Base-by-base conservation (phyloP, 768 basidiomycete species). In the Lactarius hengduanensis region DNA sequence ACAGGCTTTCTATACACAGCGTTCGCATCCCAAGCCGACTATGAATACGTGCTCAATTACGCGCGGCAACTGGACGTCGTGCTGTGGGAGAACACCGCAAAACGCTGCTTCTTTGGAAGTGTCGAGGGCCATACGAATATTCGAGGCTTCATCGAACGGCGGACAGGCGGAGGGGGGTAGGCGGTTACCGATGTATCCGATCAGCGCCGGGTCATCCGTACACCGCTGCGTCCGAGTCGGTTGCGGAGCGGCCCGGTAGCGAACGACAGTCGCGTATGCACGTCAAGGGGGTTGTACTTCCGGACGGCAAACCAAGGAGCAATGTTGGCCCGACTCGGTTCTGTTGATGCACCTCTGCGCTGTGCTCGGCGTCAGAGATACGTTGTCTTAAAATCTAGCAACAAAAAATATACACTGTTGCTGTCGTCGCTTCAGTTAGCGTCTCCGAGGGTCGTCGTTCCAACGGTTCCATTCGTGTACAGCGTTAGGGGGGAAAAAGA, bases 1-100 rank as follows among this genome's bases (percentile, higher is more conserved):
- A 28, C 77, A 92, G 94, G 93, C 45, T 94, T 88, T 75, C 84
- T 97, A 47, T 97, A 96, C 78, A 94, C 86, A 50, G 86, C 87
- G 57, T 97, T 97, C 75, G 85, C 89, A 30, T 91, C 93, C 20
- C 86, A 88, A 74, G 88, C 87, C 32, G 94, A 96, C 78, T 96
- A 93, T 75, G 89, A 93, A 68, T 86, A 91, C 68, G 93, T 95
- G 8, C 79, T 91, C 41, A 84, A 89, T 69, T 96, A 97, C 70
- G 94, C 95, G 41, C 87, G 84, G 73, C 85, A 94, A 76, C 78
- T 96, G 45, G 87, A 84, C 65, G 88, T 92, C 40, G 88, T 96
- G 16, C 68, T 96, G 57, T 94, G 93, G 92, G 92, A 95, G 77
- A 92, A 83, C 74, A 66, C 83, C 28, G 73, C 80, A 30, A 87